Base-by-base conservation (phyloP, 2,329 filamentous ascomycete genomes). In the Thielaviopsis euricoi region DNA sequence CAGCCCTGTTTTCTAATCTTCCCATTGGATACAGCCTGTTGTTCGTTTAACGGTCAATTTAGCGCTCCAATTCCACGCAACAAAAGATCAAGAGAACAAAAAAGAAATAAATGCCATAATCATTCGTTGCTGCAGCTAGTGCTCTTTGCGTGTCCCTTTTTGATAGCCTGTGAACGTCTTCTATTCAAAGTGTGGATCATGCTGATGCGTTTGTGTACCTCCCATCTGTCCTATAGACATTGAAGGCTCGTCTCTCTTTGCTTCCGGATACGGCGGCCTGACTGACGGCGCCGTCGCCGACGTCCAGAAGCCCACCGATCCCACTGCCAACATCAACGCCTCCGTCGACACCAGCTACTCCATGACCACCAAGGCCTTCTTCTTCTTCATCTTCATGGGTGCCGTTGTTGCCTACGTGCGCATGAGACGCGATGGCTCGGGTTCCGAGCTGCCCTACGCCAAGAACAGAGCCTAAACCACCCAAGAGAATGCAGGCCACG, bases 201-300 rank as follows among this genome's bases (percentile, higher is more conserved):
- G 40, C 59, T 60, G 59, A 60, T 60, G 50, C 26, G 40, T 57
- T 17, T 52, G 21, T 52, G 25, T 40, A 26, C 26, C 25, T 29
- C 40, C n/a, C 23, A 25, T 51, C 26, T 58, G 25, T 12, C 49
- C n/a, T 52, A 17, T 51, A 60, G 59, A 52, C 22, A 43, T 58
- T 29, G 59, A 60, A 60, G 59, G 59, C 52, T 51, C 48, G 48
- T 48, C 56, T 37, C 33, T 58, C 52, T 60, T 60, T 52, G 55
- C 55, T n/a, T 40, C 52, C 15, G 56, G 55, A 48, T 60, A 55
- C 49, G 59, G 59, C 12, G 33, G 53, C 33, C 25, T 58, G 19
- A 56, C 52, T 37, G 59, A 60, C 49, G 59, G 59, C 50, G 56
- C 59, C 53, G 56, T 60, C 21, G 19, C 59, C 55, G 59, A 60